These are phyloP conservation scores for Tulasnella sp. DNA, from an alignment of 768 basidiomycete species.

Conservation along the genomic window DNA sequence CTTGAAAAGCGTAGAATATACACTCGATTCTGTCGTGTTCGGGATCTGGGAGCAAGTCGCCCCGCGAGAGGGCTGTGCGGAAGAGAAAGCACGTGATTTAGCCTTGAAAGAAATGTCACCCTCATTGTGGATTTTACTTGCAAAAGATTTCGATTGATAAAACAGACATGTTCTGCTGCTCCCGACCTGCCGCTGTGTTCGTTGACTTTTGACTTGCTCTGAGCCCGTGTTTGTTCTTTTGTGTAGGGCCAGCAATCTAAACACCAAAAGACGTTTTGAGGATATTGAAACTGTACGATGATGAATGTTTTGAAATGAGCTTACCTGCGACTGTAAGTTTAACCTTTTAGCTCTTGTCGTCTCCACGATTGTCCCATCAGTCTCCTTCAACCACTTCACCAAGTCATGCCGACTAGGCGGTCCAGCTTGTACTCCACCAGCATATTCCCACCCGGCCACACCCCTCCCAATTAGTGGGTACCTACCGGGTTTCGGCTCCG, in stretches of 20 bases:
- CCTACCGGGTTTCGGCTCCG: neutral
- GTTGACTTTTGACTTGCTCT: constrained; percentile 43
- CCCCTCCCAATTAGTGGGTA: constrained; percentile 17
- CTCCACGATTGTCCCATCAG: constrained; percentile 16
- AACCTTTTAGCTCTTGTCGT: constrained; percentile 20
- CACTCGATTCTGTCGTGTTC: constrained; percentile 54
- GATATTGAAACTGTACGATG: too few relatives aligned
- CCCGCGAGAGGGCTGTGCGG: constrained; percentile 48
- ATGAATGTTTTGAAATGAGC: too few relatives aligned
- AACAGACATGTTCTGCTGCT: constrained; percentile 64
- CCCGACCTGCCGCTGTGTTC: constrained; percentile 37
- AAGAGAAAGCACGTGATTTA: neutral
- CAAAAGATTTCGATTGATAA: constrained; percentile 82
- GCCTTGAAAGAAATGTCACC: neutral
- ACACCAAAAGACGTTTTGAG: too few relatives aligned
- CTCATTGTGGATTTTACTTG: constrained; percentile 30
- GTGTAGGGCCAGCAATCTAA: constrained; percentile 68
- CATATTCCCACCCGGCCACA: constrained; percentile 73
- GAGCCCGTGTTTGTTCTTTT: constrained; percentile 56
- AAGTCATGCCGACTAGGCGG: constrained; percentile 55
- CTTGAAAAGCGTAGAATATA: constrained; percentile 65
- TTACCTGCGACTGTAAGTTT: constrained; percentile 21
- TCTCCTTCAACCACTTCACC: constrained; percentile 42
- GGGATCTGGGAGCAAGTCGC: constrained; percentile 52
- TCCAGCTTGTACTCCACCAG: constrained; percentile 27